Evolutionary conservation across 345 rosid species (phyloP), one percentile per base, ranked within the genome.

Genomic region (Camelina hispida): DNA sequence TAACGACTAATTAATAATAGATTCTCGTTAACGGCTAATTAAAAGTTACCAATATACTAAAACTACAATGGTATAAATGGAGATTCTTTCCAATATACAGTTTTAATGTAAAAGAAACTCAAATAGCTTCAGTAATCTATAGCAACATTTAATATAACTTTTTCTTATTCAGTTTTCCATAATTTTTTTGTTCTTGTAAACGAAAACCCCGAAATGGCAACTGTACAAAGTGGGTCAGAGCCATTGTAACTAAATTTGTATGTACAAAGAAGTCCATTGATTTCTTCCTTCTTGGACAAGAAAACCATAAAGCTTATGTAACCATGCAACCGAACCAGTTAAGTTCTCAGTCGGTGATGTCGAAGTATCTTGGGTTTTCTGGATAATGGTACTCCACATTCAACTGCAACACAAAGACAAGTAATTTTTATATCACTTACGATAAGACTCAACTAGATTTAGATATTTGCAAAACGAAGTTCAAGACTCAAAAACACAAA

Each of bases 341-440:
- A 30, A 50, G 23, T 40, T 56, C 87, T 70, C 83, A 89, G 80
- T 82, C 88, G 75, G 84, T 53, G 78, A 88, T 82, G 81, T 85
- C 73, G 69, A 90, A 93, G 81, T 93, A 93, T 82, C 91, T 89
- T 14, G 96, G 96, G 68, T 90, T 88, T 48, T 90, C 90, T 5
- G 96, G 96, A 79, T 86, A 84, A 85, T 93, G 96, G 77, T 86
- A 93, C 72, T 93, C 98, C 73, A 87, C 93, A 47, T 86, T 90
- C 82, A 88, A 75, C 98, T 93, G 91, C 86, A 56, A 37, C 8
- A 62, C 35, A 51, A 23, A 64, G 3, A 75, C 47, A 17, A 51
- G 15, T 17, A 8, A 6, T n/a, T 6, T 30, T 5, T 11, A 20
- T 40, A 38, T 11, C 11, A 17, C 46, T 57, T 46, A 15, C 18